phyloP scores from a whole-genome alignment of 352 stramenopile genomes.

The Phytophthora lateralis region DNA sequence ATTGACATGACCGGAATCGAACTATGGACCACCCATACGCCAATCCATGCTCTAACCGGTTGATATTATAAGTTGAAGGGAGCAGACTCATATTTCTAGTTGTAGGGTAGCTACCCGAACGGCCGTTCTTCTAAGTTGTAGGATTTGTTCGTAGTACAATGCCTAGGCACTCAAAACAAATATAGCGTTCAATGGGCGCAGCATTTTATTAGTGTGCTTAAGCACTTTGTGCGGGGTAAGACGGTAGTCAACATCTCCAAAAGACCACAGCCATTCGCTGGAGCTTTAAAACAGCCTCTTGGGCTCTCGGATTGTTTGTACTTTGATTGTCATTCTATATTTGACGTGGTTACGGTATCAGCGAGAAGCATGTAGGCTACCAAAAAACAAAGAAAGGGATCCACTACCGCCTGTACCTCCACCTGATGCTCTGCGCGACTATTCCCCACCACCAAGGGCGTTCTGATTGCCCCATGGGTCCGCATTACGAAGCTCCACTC shows the following conservation, averaged over 20 bases:
- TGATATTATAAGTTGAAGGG: no score
- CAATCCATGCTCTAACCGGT: no score
- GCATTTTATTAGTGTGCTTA: neutral
- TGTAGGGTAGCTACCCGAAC: neutral
- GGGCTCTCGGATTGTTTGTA: no score
- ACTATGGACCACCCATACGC: no score
- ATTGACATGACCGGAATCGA: no score
- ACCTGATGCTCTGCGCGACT: neutral
- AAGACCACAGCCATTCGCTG: no score
- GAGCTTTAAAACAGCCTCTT: no score
- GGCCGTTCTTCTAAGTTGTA: neutral
- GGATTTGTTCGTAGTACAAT: neutral
- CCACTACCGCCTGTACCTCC: no score
- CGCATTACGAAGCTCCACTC: neutral
- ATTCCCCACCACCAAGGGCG: neutral
- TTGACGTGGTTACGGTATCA: no score
- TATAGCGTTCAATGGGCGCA: neutral
- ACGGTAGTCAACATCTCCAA: neutral
- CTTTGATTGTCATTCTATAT: no score
- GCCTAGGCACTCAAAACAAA: slow-evolving; percentile 2
- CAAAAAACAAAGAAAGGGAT: no score
- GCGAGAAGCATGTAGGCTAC: no score
- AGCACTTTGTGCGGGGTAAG: slow-evolving; percentile 3
- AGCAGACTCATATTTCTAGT: neutral
- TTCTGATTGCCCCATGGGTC: neutral